Conservation (phyloP, 345 rosid species). For the Dipteronia dyeriana region DNA sequence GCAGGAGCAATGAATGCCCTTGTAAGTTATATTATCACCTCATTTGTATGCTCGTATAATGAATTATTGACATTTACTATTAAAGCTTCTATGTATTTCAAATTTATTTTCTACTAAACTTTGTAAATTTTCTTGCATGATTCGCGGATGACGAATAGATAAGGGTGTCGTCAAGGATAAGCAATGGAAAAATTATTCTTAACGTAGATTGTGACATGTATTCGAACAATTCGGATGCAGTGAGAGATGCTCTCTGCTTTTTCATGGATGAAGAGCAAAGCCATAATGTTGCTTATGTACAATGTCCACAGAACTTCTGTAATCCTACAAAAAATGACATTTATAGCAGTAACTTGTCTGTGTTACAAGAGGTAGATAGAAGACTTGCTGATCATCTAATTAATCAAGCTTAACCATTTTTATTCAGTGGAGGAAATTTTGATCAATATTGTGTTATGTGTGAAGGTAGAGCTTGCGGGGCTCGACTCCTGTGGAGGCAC, state of each 20-base stretch:
- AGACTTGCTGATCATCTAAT: neutral
- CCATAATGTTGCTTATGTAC: conserved; percentile 39
- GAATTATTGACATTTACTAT: neutral
- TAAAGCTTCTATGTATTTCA: neutral
- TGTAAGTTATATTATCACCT: conserved; percentile 11
- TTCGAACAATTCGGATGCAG: conserved; percentile 32
- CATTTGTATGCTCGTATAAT: no score
- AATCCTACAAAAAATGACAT: conserved; percentile 41
- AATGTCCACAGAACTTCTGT: conserved; percentile 35
- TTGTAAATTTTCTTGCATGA: neutral
- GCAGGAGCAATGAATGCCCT: conserved; percentile 58
- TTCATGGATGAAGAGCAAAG: conserved; percentile 45
- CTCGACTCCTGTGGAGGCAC: conserved; percentile 34
- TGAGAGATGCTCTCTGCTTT: conserved; percentile 43
- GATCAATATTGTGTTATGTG: neutral
- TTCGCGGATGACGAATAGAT: conserved; percentile 23
- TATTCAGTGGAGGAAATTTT: neutral
- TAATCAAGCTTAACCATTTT: neutral
- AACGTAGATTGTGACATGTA: conserved; percentile 53
- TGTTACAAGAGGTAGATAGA: conserved; percentile 6
- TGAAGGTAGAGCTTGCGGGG: conserved; percentile 34
- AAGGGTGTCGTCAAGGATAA: conserved; percentile 44
- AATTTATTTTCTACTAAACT: no score
- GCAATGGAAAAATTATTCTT: conserved; percentile 40
- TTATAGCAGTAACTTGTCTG: conserved; percentile 18